Evolutionary conservation across 2,329 filamentous ascomycete species (phyloP), one percentile per base, ranked within the genome.

Genomic region (Pyrenochaeta sp.): DNA sequence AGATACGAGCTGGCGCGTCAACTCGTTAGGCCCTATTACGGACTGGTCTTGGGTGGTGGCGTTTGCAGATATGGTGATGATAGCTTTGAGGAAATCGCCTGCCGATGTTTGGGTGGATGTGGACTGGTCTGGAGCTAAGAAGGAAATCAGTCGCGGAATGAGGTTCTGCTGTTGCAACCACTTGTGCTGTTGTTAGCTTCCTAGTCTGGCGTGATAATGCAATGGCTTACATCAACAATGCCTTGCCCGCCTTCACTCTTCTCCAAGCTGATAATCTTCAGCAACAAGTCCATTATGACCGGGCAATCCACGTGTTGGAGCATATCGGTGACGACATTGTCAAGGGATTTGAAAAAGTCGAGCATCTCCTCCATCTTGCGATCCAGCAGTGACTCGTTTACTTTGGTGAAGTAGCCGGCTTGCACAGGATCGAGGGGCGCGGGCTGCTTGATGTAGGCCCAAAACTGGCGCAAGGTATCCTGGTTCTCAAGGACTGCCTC

Each of bases 291-390:
- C 95, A 99, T 99, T 33, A 99, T 89, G 89, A 97, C 96, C 0
- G 95, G 94, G 66, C 92, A 97, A 74, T 99, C 95, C 30, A 99
- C 92, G 75, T 99, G 95, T 67, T 90, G 89, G 51, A 99, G 83
- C 79, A 99, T 90, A 60, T 92, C 88, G 11, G 90, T 83, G 18
- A 99, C 87, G 35, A 95, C 90, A 47, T 89, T 86, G 30, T 95
- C 90, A 43, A 97, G 79, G 1, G 87, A 89, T 74, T 92, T 96
- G 76, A 99, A 87, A 57, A 99, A 87, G 15, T 89, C 87, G 63
- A 98, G 82, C 94, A 98, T 99, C 61, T 97, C 94, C 70, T 96
- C 91, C 5, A 96, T 97, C 83, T 98, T 98, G 79, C 95, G 96
- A 75, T 98, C 95, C 50, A 99, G 89, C 17, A 99, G 80, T n/a